Base-by-base conservation (phyloP, 192 early-diverging fungal species). In the Rhizoclosmatium sp. region DNA sequence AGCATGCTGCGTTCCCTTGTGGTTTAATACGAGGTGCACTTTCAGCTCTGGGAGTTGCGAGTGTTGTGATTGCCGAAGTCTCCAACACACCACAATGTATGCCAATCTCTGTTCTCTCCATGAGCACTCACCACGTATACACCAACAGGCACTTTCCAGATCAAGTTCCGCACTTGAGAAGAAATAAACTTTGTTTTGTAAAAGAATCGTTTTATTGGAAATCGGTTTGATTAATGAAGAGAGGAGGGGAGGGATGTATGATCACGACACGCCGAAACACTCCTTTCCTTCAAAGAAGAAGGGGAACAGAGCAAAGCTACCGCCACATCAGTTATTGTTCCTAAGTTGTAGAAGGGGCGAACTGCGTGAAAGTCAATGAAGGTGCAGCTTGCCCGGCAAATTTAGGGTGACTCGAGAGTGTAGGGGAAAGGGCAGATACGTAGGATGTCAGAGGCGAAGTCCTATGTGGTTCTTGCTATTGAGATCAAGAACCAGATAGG, bases 1-100 rank as follows among this genome's bases (percentile, higher is more conserved):
- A 95, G 90, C 94, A 96, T 86, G 89, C 97, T 14, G 97, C 96
- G 89, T 93, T 97, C 75, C 98, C 98, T 0, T 99, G 98, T 78
- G 98, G 98, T 2, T 89, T 99, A 23, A 93, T 99, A 42, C 91
- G 98, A 44, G 98, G 98, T 23, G 94, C 95, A 0, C 87, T 99
- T 7, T 92, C 94, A 4, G 96, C 95, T 82, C 87, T 98, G 66
- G 98, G 98, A 31, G 88, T 98, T 23, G 72, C 88, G 39, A 92
- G 91, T 68, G 90, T 92, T 10, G 98, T 99, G 4, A 89, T 94
- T 31, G 95, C 95, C 2, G 97, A 99, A 76, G 94, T 96, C 5
- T 65, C 80, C 23, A 80, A 40, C 19, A 65, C 85, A 3, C 86
- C 86, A 41, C 86, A 87, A 85, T 87, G 86, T 87, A 80, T 75